These are phyloP conservation scores for Penicillium crustosum DNA, from an alignment of 2,329 filamentous ascomycete species.

Conservation along the genomic window DNA sequence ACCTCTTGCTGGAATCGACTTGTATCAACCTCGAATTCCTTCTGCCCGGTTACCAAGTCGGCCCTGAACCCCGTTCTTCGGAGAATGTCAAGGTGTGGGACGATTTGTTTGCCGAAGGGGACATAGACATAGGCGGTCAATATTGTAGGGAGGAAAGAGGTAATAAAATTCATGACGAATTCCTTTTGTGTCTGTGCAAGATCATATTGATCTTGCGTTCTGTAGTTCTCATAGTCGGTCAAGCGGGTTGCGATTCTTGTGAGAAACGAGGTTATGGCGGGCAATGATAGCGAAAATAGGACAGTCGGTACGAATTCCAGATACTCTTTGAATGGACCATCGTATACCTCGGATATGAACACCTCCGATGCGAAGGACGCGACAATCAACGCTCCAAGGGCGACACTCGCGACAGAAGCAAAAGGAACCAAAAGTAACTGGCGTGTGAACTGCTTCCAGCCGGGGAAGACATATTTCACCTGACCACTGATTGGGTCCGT, in stretches of 20 bases:
- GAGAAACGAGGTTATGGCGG: conserved; percentile 72
- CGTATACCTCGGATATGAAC: conserved; percentile 92
- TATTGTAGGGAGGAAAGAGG: conserved; percentile 88
- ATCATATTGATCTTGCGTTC: conserved; percentile 79
- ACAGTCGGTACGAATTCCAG: conserved; percentile 84
- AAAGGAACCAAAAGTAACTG: conserved; percentile 85
- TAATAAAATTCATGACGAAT: conserved; percentile 95
- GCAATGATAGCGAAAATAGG: conserved; percentile 77
- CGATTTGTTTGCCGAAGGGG: conserved; percentile 79
- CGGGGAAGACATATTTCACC: conserved; percentile 71
- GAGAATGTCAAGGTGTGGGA: conserved; percentile 84
- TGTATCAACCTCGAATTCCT: conserved; percentile 77
- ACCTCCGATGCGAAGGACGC: conserved; percentile 90
- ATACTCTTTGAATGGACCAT: conserved; percentile 80
- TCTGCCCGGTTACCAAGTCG: conserved; percentile 41
- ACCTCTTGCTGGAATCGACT: conserved; percentile 83
- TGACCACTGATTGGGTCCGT: conserved; percentile 83
- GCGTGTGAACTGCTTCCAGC: conserved; percentile 69
- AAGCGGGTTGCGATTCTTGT: conserved; percentile 74
- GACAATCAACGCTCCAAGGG: conserved; percentile 79
- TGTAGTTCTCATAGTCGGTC: conserved; percentile 87
- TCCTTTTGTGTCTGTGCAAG: conserved; percentile 86
- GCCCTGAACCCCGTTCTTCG: conserved; percentile 52
- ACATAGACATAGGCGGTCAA: conserved; percentile 93
- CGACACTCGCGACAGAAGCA: conserved; percentile 67